Evolutionary conservation across 2,329 filamentous ascomycete species (phyloP).

Genomic region (Boeremia exigua): DNA sequence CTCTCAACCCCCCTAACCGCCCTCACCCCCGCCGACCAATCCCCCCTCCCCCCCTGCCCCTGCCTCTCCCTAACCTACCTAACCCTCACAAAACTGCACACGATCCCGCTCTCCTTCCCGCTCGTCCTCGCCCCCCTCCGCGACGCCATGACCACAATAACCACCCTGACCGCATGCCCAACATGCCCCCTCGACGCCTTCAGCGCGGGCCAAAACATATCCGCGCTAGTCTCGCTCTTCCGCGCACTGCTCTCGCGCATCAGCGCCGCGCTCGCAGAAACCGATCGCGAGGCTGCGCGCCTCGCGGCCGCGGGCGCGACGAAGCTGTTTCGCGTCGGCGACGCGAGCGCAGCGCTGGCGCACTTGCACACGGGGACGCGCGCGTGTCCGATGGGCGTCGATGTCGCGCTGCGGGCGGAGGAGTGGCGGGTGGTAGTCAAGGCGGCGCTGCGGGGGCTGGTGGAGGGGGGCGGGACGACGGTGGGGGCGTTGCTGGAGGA

Average conservation of each 20-base stretch:
- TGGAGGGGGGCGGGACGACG: conserved; percentile 47
- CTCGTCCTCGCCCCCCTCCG: conserved; percentile 50
- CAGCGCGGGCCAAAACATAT: conserved; percentile 54
- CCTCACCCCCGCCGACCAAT: not conserved
- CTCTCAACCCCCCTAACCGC: conserved; percentile 52
- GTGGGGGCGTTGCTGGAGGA: conserved; percentile 47
- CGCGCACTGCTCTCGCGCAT: conserved; percentile 52
- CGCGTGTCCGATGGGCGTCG: conserved; percentile 54
- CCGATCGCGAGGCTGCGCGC: conserved; percentile 49
- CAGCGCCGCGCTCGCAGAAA: conserved; percentile 47
- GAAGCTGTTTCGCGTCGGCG: conserved; percentile 54
- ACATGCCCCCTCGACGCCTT: conserved; percentile 52
- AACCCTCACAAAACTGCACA: conserved; percentile 51
- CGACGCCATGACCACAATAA: conserved; percentile 50
- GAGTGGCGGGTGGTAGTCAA: conserved; percentile 55
- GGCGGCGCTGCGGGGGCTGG: conserved; percentile 53
- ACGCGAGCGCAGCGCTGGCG: conserved; percentile 45
- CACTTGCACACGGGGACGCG: conserved; percentile 53
- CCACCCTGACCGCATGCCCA: conserved; percentile 49
- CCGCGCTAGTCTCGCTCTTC: conserved; percentile 51
- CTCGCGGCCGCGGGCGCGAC: conserved; percentile 40
- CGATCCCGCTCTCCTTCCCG: conserved; percentile 52
- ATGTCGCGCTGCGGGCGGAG: conserved; percentile 50
- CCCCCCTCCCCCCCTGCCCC: conserved; percentile 42
- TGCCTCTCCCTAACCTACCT: conserved; percentile 57